A percentile compares a stretch with the other conserved stretches of the same genome.
phyloP scores from a whole-genome alignment of 2,329 filamentous ascomycete species.

The Aspergillus piperis region DNA sequence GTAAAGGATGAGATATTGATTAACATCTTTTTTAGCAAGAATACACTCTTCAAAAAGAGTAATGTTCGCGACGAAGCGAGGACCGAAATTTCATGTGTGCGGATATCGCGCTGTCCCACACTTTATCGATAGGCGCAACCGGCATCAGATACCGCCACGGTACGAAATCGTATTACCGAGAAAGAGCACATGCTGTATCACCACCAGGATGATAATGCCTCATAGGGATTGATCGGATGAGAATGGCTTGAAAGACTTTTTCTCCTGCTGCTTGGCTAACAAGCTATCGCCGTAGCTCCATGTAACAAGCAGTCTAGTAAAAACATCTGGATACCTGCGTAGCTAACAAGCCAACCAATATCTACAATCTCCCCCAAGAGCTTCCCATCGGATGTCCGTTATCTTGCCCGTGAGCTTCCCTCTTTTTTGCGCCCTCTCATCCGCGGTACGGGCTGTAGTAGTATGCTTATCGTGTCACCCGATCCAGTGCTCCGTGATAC shows the following conservation, averaged over 20 bases:
- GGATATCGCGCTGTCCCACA: slow-evolving; percentile 24
- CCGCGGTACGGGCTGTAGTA: neutral
- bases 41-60: neutral
- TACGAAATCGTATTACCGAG: slow-evolving; percentile 9
- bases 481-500: slow-evolving; percentile 1
- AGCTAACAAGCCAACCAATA: too few relatives aligned
- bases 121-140: slow-evolving; percentile 21
- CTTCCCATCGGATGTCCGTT: neutral
- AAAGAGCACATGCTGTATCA: slow-evolving; percentile 7
- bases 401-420: neutral
- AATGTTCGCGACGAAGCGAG: slow-evolving; percentile 7
- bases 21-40: too few relatives aligned
- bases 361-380: neutral
- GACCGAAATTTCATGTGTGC: slow-evolving; percentile 9
- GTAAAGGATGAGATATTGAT: too few relatives aligned
- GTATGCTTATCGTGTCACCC: slow-evolving; percentile 9
- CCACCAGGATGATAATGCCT: slow-evolving; percentile 7
- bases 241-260: neutral
- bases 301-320: neutral
- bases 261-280: neutral
- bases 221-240: slow-evolving; percentile 6
- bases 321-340: neutral
- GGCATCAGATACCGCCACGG: slow-evolving; percentile 7
- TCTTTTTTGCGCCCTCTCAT: neutral
- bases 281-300: neutral